Percentiles rank a stretch among this genome's conserved stretches.
phyloP scores from a whole-genome alignment of 371 early-diverging fungal species.

The Haplosporangium sp. region DNA sequence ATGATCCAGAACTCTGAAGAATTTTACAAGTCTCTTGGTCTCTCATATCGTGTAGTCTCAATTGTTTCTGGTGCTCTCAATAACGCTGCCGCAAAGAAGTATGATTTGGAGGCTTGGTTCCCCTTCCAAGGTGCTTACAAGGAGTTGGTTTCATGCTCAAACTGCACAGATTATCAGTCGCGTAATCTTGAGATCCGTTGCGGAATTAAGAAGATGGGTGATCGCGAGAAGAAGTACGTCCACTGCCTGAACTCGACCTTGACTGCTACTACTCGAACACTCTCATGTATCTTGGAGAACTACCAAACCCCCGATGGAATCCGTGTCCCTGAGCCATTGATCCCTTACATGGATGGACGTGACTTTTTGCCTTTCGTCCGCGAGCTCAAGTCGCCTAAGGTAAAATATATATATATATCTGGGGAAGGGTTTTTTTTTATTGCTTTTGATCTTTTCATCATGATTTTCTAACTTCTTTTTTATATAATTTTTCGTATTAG shows the following conservation, averaged over 20 bases:
- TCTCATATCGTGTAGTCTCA: conserved; percentile 96
- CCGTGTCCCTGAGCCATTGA: conserved; percentile 87
- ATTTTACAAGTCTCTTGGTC: conserved; percentile 95
- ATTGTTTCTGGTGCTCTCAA: conserved; percentile 99
- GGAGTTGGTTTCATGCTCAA: conserved; percentile 99
- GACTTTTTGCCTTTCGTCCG: conserved; percentile 90
- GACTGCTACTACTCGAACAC: conserved; percentile 97
- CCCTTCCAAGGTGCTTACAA: conserved; percentile 98
- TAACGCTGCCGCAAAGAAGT: conserved; percentile 99
- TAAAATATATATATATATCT: conserved; percentile 6
- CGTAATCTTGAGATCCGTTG: conserved; percentile 97
- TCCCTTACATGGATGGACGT: conserved; percentile 94
- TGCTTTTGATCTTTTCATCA: no score
- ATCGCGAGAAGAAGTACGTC: conserved; percentile 96
- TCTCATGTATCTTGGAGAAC: conserved; percentile 99
- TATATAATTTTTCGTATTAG: neutral
- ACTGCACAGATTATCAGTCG: conserved; percentile 99
- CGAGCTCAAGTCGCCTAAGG: conserved; percentile 55
- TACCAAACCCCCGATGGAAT: conserved; percentile 96
- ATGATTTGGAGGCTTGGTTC: conserved; percentile 99
- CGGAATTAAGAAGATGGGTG: conserved; percentile 97
- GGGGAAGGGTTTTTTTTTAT: no score
- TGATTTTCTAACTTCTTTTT: neutral
- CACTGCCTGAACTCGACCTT: conserved; percentile 99
- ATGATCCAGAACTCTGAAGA: conserved; percentile 97